A percentile compares a stretch with the other conserved stretches of the same genome.
Evolutionary conservation across 805 yeast genomes (phyloP).

Genomic region (Wickerhamiella occidentalis): DNA sequence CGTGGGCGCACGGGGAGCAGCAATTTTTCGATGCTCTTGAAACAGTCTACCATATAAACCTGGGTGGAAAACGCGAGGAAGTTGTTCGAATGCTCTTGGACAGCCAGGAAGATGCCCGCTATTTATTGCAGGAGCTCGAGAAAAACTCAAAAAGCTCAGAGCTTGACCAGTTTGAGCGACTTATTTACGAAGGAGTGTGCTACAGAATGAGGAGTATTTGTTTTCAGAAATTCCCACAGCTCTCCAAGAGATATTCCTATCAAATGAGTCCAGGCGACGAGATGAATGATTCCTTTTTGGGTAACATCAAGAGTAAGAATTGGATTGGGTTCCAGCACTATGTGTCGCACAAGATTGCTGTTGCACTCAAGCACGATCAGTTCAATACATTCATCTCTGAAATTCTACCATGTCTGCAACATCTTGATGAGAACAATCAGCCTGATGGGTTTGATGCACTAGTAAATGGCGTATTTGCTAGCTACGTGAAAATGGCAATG

Average conservation of each 20-base stretch:
- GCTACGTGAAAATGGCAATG: constrained; percentile 8
- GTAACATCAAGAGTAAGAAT: not conserved
- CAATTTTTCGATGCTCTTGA: not conserved
- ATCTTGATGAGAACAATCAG: not conserved
- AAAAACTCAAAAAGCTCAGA: not conserved
- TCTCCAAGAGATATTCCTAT: not conserved
- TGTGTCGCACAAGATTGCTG: constrained; percentile 14
- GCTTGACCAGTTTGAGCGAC: constrained; percentile 1
- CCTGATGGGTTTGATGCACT: constrained; percentile 14
- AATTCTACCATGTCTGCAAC: constrained; percentile 12
- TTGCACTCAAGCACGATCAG: constrained; percentile 9
- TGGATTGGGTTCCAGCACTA: constrained; percentile 8
- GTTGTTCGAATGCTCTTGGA: not conserved
- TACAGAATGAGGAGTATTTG: not conserved
- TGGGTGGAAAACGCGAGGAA: not conserved
- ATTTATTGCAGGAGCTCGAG: not conserved
- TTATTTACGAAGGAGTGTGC: not conserved
- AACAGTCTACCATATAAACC: not conserved
- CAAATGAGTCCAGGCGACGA: not conserved
- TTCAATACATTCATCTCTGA: constrained; percentile 12
- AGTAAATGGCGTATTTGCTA: constrained; percentile 14
- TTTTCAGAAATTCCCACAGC: not conserved
- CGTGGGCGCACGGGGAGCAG: not conserved
- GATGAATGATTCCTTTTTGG: not conserved
- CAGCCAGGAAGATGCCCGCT: not conserved